Evolutionary conservation across 768 basidiomycete genomes (phyloP), one percentile per base, ranked within the genome.

Genomic region (Boletus huronensis): DNA sequence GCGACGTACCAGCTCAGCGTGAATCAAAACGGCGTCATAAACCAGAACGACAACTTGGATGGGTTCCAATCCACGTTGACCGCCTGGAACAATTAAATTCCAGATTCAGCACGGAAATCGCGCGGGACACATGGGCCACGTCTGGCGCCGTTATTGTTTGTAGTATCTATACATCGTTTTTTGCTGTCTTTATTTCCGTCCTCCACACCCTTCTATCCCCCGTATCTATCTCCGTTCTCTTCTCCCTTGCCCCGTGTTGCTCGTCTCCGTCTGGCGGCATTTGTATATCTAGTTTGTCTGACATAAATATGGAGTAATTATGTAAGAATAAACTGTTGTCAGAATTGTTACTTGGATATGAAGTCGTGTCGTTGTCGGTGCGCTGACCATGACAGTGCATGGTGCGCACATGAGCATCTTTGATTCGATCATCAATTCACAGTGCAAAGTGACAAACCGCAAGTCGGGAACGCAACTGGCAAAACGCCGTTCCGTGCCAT

Each of bases 1-100:
- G 63, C 67, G 28, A 73, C 68, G 5, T 72, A 72, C 60, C 72
- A 74, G 65, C 66, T 81, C 31, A 75, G 72, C 60, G 71, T 79
- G 40, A 58, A 55, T 28, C 58, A 62, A 28, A 58, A 56, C 16
- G 71, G 69, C 1, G 64, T 79, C 19, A 69, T 79, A 16, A 58
- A 66, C 3, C 58, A 70, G 46, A 64, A 60, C 28, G 63, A 67
- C 35, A 77, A 78, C 47, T 23, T 34, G 40, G 72, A 80, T 58
- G 79, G 78, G 10, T 74, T 76, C 57, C 72, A 72, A 54, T 66
- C 68, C 54, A 74, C 74, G 21, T n/a, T 70, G 2, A 74, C 68
- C 5, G 57, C n/a, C 25, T 48, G 48, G 48, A 48, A 3, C n/a
- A 4, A 19, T 0, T 48, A 23, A 48, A 26, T 14, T 25, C 46